Base-by-base conservation (phyloP, 805 yeast species). In the Metschnikowia aberdeeniae region DNA sequence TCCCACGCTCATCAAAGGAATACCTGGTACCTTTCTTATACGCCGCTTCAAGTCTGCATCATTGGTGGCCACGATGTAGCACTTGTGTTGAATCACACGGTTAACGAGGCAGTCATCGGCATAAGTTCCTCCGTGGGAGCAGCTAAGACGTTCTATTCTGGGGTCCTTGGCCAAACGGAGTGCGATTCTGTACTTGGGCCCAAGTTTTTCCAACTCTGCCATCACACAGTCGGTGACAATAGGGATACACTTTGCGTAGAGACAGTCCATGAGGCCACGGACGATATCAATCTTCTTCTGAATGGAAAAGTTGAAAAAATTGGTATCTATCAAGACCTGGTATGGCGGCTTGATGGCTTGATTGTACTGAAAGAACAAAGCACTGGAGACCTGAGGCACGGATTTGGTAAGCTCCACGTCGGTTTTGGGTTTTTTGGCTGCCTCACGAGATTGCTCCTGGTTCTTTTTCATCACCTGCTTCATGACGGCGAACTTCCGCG, bases 61-160 rank as follows among this genome's bases (percentile, higher is more conserved):
- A 63, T 92, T 93, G 1, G 98, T 92, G 40, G 99, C 99, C 31
- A 93, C 97, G 45, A 93, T 90, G 60, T 81, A 93, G 67, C 99
- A 93, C 63, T 93, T 93, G 69, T 93, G 98, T 60, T 92, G 97
- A 64, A 92, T 77, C 6, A 93, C 96, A 56, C 99, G 76, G 62
- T 86, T 82, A 13, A 93, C 98, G 7, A 93, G 63, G 66, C 99
- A 93, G 67, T 93, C 99, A 80, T 93, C 99, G 26, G 99, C 99
- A 72, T 93, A 93, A 0, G 97, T 92, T 27, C 99, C 99, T 56
- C 85, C 86, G 61, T 93, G 99, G 9, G 92, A 74, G 60, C 99
- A 93, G 35, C 82, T 87, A 40, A 93, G 73, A 49, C 97, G 76
- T 56, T 87, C 78, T 31, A 93, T 84, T 58, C 98, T 75, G 35